Evolutionary conservation across 306 rosid genomes (phyloP).

Genomic region (Prunus dulcis): DNA sequence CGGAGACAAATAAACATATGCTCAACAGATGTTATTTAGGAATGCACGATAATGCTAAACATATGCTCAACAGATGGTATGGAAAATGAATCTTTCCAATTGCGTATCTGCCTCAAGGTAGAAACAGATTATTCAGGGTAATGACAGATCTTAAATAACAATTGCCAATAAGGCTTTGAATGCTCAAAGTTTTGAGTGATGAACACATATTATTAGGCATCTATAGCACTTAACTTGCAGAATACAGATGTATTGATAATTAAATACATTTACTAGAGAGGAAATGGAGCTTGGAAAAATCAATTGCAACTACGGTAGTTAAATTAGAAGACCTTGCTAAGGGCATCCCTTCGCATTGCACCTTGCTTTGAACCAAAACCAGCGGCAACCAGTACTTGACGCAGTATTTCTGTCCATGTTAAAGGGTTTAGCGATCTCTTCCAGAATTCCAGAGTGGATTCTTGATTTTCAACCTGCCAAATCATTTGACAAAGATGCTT

Average conservation of each 20-base stretch:
- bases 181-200: background rate
- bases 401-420: constrained; percentile 89
- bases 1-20: background rate
- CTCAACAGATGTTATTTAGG: background rate
- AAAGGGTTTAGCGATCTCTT: constrained; percentile 73
- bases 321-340: constrained; percentile 61
- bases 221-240: background rate
- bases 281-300: background rate
- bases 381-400: constrained; percentile 89
- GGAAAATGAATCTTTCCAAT: background rate
- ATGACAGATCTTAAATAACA: background rate
- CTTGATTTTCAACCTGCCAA: constrained; percentile 74
- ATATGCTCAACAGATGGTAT: background rate
- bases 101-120: background rate
- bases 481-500: constrained; percentile 24
- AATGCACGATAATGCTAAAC: background rate
- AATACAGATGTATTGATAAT: background rate
- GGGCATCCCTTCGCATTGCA: constrained; percentile 51
- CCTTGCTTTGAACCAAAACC: constrained; percentile 89
- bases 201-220: background rate
- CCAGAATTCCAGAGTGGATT: constrained; percentile 65
- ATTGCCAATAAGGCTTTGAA: background rate
- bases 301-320: background rate
- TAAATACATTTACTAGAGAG: too few species aligned
- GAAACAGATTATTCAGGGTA: background rate